Evolutionary conservation across 345 rosid genomes (phyloP), one percentile per base, ranked within the genome.

Genomic region (Clarkia xantiana): DNA sequence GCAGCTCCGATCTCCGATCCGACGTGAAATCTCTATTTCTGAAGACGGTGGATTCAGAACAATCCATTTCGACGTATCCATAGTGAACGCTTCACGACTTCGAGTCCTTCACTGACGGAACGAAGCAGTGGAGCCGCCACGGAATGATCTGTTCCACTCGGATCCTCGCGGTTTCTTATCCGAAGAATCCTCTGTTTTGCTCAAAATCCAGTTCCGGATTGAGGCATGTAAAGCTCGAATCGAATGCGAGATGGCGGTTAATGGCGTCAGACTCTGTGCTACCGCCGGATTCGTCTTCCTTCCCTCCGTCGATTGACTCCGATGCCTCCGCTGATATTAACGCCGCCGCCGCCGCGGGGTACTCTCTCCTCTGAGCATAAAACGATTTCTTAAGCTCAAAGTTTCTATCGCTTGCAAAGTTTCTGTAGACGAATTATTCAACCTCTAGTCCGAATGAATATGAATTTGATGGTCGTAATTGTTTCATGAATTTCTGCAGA

Each of bases 61-160:
- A 29, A 3, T 29, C n/a, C n/a, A n/a, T n/a, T n/a, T n/a, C 9
- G 25, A 22, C 36, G 8, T 29, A 29, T 7, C 1, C 36, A 7
- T 29, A 5, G 36, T 5, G 36, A 29, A 4, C 36, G 0, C 2
- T 6, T 29, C 36, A 29, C 41, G 23, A 44, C 6, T 25, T 55
- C 47, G 19, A 44, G 14, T 42, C 52, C 23, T 49, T 1, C 5
- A 18, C 41, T 46, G 14, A 13, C 15, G 36, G 40, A 53, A 36
- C 9, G 29, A 7, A 7, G 42, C 13, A 2, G 17, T 8, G 11
- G 47, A 44, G n/a, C 16, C 18, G 14, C 17, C 10, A 3, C 29
- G 34, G n/a, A 14, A 79, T 88, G 97, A 55, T 67, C 45, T 76
- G 71, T 65, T 56, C 72, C 48, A 71, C 76, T 53, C 76, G 83